Evolutionary conservation across 176 grass and related monocot genomes (phyloP).

Genomic region (sorghum (Sorghum bicolor)): Sorghum_bicolor_NCBIv3 NC_012875.2:58079501-58080000

Average conservation of each 20-base stretch:
- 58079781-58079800: conserved; percentile 60
- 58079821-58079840: conserved; percentile 43
- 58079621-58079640: neutral
- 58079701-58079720: neutral
- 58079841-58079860: neutral
- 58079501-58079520: neutral
- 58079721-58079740: neutral
- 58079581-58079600: neutral
- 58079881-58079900: conserved; percentile 29
- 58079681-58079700: neutral
- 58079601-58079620: neutral
- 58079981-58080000: conserved; percentile 81
- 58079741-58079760: conserved; percentile 19
- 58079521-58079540: neutral
- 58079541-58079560: neutral
- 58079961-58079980: conserved; percentile 84
- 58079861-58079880: neutral
- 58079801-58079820: conserved; percentile 67
- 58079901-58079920: conserved; percentile 69
- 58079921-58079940: conserved; percentile 70
- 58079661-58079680: neutral
- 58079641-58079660: neutral
- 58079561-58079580: neutral
- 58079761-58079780: conserved; percentile 83
- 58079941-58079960: conserved; percentile 90